phyloP scores from a whole-genome alignment of 495 filamentous ascomycete species.

The Daldinia decipiens region DNA sequence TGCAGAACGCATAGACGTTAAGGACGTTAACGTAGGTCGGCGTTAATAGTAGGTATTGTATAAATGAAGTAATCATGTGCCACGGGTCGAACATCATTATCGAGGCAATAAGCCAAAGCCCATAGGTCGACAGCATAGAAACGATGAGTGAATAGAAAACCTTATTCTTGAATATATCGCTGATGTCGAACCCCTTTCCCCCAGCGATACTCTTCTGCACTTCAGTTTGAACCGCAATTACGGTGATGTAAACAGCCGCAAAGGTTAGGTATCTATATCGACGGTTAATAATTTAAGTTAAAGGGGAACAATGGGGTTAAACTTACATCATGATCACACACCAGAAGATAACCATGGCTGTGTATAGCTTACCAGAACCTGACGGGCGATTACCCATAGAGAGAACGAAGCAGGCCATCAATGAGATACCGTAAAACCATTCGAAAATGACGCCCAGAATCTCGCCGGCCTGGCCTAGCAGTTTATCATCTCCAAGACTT shows the following conservation, averaged over 20 bases:
- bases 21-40: slow-evolving; percentile 96
- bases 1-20: slow-evolving; percentile 98
- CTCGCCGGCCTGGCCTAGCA: slow-evolving; percentile 78
- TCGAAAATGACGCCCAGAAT: slow-evolving; percentile 90
- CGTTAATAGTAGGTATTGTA: slow-evolving; percentile 96
- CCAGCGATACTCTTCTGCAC: slow-evolving; percentile 49
- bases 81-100: slow-evolving; percentile 98
- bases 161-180: slow-evolving; percentile 81
- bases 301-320: slow-evolving; percentile 3
- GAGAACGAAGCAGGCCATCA: slow-evolving; percentile 95
- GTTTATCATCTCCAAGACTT: slow-evolving; percentile 72
- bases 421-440: slow-evolving; percentile 92
- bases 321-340: slow-evolving; percentile 88
- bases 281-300: slow-evolving; percentile 32
- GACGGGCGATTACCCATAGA: slow-evolving; percentile 96
- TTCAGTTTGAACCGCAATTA: slow-evolving; percentile 79
- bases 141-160: slow-evolving; percentile 95
- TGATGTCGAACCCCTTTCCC: slow-evolving; percentile 65
- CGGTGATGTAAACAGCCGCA: slow-evolving; percentile 94
- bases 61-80: slow-evolving; percentile 97
- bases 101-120: slow-evolving; percentile 91
- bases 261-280: slow-evolving; percentile 82
- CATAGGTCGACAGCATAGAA: slow-evolving; percentile 88
- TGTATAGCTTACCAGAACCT: slow-evolving; percentile 91
- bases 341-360: slow-evolving; percentile 98